These are phyloP conservation scores for Fusarium sp. DNA, from an alignment of 2,329 filamentous ascomycete genomes.

Conservation along the genomic window DNA sequence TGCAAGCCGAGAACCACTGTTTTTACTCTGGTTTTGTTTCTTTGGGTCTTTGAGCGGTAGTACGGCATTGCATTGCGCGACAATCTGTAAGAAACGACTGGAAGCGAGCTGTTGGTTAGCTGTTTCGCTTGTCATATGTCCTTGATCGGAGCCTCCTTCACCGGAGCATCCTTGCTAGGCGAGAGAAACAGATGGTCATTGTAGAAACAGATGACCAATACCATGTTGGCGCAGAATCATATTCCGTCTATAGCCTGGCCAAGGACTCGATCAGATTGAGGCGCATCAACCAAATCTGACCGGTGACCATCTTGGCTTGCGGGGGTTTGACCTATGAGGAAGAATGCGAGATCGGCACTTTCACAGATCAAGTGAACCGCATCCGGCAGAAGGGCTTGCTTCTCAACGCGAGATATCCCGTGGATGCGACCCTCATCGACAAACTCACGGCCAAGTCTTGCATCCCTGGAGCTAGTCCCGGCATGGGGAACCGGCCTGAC, in stretches of 20 bases:
- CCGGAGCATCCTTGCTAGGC: background rate
- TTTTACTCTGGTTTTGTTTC: no score
- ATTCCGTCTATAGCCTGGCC: background rate
- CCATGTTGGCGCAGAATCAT: background rate
- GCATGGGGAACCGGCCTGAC: constrained; percentile 27
- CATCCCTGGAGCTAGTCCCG: background rate
- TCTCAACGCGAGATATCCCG: background rate
- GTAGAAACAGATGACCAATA: background rate
- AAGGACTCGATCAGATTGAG: constrained; percentile 15
- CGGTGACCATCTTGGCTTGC: constrained; percentile 22
- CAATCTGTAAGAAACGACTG: constrained; percentile 19
- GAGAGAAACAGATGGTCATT: background rate
- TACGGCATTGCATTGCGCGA: constrained; percentile 10
- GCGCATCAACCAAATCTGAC: constrained; percentile 14
- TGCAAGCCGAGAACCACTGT: constrained; percentile 24
- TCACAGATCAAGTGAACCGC: constrained; percentile 14
- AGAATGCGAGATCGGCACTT: constrained; percentile 39
- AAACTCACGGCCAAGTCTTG: constrained; percentile 1
- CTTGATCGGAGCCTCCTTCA: background rate
- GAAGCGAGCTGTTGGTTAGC: background rate
- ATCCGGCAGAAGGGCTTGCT: constrained; percentile 8
- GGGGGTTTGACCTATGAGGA: constrained; percentile 15
- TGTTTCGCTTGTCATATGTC: background rate
- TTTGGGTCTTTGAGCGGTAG: background rate
- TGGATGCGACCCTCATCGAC: constrained; percentile 13